Evolutionary conservation across 2,329 filamentous ascomycete genomes (phyloP).

Genomic region (Hypoxylon sp.): DNA sequence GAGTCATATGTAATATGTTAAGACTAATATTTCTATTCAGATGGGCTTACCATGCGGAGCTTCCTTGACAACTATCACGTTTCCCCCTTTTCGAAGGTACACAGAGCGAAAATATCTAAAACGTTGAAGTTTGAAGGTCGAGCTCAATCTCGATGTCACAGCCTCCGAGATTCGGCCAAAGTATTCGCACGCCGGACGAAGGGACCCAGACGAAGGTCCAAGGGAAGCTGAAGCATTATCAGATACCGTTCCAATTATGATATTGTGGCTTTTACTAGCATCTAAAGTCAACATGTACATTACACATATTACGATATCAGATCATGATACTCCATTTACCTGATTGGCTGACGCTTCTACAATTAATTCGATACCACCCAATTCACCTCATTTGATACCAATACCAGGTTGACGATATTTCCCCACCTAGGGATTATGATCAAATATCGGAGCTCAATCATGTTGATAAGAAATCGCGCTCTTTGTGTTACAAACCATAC

Average conservation of each 20-base stretch:
- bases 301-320: no score
- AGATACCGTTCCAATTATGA: no score
- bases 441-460: background rate
- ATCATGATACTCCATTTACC: background rate
- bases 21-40: slow-evolving; percentile 11
- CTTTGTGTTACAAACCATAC: background rate
- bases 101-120: slow-evolving; percentile 24
- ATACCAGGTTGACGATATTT: background rate
- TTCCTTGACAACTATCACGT: slow-evolving; percentile 14
- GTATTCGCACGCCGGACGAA: background rate
- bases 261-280: no score
- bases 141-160: background rate
- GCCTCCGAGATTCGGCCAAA: background rate
- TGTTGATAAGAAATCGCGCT: background rate
- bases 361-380: background rate
- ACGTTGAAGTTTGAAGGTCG: slow-evolving; percentile 1
- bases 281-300: no score
- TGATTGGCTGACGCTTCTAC: background rate
- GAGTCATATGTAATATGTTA: no score
- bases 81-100: slow-evolving; percentile 23
- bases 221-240: background rate
- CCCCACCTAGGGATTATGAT: background rate
- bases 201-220: background rate
- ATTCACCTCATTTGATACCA: background rate
- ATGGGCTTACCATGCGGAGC: slow-evolving; percentile 20